These are phyloP conservation scores for Kockovaella imperatae DNA, from an alignment of 768 basidiomycete species.

Conservation along the genomic window DNA sequence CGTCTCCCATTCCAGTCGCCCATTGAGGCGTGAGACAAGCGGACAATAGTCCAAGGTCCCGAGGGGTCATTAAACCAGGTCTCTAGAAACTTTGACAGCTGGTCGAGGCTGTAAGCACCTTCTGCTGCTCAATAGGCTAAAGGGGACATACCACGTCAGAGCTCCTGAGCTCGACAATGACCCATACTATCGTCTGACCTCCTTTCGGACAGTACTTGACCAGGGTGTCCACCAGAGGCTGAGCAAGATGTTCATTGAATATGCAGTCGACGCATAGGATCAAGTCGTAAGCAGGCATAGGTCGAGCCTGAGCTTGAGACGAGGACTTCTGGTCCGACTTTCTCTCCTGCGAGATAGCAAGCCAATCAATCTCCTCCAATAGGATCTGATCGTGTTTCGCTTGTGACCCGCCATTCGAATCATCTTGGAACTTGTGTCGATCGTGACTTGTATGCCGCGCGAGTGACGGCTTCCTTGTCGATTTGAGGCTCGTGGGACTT, in stretches of 20 bases:
- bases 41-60: neutral
- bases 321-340: neutral
- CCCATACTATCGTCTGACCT: conserved; percentile 29
- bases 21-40: neutral
- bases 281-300: conserved; percentile 16
- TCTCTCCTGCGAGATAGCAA: conserved; percentile 15
- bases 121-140: neutral
- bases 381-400: conserved; percentile 4
- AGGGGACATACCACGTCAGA: conserved; percentile 29
- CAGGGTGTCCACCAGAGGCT: conserved; percentile 37
- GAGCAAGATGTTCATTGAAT: conserved; percentile 40
- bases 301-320: neutral
- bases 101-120: neutral
- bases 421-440: neutral
- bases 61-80: neutral
- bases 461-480: neutral
- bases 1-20: neutral
- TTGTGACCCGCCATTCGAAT: neutral
- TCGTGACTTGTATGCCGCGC: too few species aligned
- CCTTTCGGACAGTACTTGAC: conserved; percentile 20
- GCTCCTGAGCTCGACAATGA: conserved; percentile 40
- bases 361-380: conserved; percentile 41
- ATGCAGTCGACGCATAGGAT: conserved; percentile 42
- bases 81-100: neutral
- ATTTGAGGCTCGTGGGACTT: neutral